phyloP scores from a whole-genome alignment of 176 grass and related monocot species.

The Neostapfia colusana region DNA sequence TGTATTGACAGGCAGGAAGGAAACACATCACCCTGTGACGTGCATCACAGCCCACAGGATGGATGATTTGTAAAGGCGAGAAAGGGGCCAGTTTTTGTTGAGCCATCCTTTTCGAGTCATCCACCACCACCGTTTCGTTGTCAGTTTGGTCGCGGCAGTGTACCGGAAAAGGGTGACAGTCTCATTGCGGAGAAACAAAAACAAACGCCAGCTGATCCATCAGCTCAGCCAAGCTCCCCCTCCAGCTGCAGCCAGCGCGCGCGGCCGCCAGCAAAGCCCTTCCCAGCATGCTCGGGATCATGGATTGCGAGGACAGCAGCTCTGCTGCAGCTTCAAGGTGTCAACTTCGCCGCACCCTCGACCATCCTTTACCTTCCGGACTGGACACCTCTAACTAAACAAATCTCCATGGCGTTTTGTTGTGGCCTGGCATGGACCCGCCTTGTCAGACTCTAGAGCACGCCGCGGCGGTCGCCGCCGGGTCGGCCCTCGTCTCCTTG shows the following conservation, averaged over 20 bases:
- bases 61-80: constrained; percentile 23
- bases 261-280: not conserved
- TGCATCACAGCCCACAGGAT: not conserved
- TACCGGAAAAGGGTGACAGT: not conserved
- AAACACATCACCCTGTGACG: not conserved
- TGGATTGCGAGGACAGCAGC: not conserved
- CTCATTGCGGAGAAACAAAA: constrained; percentile 14
- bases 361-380: not conserved
- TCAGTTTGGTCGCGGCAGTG: not conserved
- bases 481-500: constrained; percentile 55
- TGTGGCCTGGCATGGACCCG: not conserved
- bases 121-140: not conserved
- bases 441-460: constrained; percentile 37
- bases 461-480: constrained; percentile 20
- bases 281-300: not conserved
- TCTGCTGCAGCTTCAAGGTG: not conserved
- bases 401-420: not conserved
- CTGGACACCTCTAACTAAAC: not conserved
- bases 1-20: too few species aligned
- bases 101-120: constrained; percentile 17
- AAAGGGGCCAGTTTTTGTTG: constrained; percentile 20
- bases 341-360: not conserved
- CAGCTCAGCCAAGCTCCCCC: not conserved
- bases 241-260: not conserved
- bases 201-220: not conserved